A percentile compares a stretch with the other conserved stretches of the same genome.
phyloP scores from a whole-genome alignment of 2,329 filamentous ascomycete species.

The Ophiostoma himal-ulmi region DNA sequence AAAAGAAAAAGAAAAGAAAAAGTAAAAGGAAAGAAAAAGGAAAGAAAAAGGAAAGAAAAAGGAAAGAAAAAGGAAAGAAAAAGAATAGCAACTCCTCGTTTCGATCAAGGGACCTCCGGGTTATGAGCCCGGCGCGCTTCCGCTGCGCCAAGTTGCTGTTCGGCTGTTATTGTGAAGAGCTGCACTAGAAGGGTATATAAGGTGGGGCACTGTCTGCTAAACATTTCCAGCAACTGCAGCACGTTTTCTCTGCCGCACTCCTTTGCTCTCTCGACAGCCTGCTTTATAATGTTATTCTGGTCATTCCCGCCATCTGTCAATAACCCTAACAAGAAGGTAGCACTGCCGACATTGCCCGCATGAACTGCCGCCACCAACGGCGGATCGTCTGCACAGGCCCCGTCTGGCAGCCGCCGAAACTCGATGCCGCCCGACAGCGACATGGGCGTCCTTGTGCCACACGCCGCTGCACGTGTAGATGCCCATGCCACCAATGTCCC shows the following conservation, averaged over 20 bases:
- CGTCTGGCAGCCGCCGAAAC: background rate
- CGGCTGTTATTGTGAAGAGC: background rate
- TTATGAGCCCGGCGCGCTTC: conserved; percentile 26
- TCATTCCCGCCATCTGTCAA: background rate
- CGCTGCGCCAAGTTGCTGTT: conserved; percentile 25
- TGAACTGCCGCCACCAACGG: background rate
- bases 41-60: background rate
- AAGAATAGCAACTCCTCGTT: conserved; percentile 12
- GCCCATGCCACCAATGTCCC: background rate
- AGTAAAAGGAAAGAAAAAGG: background rate
- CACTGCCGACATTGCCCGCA: background rate
- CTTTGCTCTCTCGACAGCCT: conserved; percentile 4
- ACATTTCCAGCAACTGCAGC: background rate
- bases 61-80: background rate
- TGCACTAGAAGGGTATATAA: background rate
- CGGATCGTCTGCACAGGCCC: background rate
- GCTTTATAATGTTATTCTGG: background rate
- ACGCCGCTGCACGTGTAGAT: background rate
- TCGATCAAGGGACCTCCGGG: conserved; percentile 22
- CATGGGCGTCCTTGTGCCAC: background rate
- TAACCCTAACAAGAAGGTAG: background rate
- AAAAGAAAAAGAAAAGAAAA: background rate
- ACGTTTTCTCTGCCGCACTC: background rate
- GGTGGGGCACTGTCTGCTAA: background rate
- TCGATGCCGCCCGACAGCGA: background rate